Percentiles rank a stretch among this genome's conserved stretches.
phyloP scores from a whole-genome alignment of 2,329 filamentous ascomycete genomes.

The Fusarium ambrosium region DNA sequence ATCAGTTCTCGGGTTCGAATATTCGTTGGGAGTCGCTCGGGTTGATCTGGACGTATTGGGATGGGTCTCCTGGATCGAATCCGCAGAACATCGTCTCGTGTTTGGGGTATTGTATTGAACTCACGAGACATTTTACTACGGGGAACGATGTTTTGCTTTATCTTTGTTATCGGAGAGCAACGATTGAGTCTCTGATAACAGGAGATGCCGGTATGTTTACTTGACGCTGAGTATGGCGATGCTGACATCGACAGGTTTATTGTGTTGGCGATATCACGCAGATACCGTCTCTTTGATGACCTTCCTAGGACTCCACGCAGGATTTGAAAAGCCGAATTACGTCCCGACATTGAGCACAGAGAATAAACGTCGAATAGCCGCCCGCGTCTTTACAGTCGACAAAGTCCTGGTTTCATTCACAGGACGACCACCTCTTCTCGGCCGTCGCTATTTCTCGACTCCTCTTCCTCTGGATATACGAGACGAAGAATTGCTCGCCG shows the following conservation, averaged over 20 bases:
- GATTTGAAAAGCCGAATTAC: slow-evolving; percentile 44
- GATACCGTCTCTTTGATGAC: slow-evolving; percentile 54
- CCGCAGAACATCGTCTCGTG: slow-evolving; percentile 17
- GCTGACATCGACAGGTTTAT: slow-evolving; percentile 47
- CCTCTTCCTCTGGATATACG: slow-evolving; percentile 68
- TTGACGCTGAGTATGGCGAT: accelerated
- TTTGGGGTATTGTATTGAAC: slow-evolving; percentile 51
- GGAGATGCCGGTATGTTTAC: slow-evolving; percentile 57
- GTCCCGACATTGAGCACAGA: slow-evolving; percentile 54
- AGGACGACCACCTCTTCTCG: slow-evolving; percentile 67
- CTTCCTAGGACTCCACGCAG: slow-evolving; percentile 53
- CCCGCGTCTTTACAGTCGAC: slow-evolving; percentile 59
- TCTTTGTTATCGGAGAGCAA: slow-evolving; percentile 51
- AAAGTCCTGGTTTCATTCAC: slow-evolving; percentile 66
- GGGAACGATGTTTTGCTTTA: slow-evolving; percentile 57
- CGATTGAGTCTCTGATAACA: slow-evolving; percentile 54
- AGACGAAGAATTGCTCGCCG: slow-evolving; percentile 62
- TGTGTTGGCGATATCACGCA: slow-evolving; percentile 55
- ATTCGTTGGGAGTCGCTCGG: slow-evolving; percentile 61
- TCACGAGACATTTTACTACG: slow-evolving; percentile 45
- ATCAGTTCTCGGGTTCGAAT: slow-evolving; percentile 54
- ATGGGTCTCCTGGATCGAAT: slow-evolving; percentile 6
- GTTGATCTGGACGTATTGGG: slow-evolving; percentile 50
- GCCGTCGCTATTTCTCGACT: slow-evolving; percentile 66
- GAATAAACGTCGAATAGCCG: slow-evolving; percentile 49